Evolutionary conservation across 495 filamentous ascomycete species (phyloP), one percentile per base, ranked within the genome.

Genomic region (Daldinia loculata): DNA sequence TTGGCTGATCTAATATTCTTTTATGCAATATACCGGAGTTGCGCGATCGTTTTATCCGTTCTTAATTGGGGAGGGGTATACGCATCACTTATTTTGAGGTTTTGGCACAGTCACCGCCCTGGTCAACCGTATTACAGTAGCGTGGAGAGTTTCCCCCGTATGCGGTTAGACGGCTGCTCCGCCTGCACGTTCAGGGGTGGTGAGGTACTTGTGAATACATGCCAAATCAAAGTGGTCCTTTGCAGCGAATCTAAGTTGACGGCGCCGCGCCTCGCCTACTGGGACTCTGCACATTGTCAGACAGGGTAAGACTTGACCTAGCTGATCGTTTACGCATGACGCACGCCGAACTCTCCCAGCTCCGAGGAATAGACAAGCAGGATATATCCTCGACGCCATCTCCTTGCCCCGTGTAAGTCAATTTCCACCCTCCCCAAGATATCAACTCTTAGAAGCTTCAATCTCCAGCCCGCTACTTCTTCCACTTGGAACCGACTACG

Each of bases 111-210:
- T n/a, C n/a, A n/a, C n/a, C n/a, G n/a, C n/a, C n/a, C n/a, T n/a
- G n/a, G n/a, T n/a, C n/a, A n/a, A n/a, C n/a, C n/a, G n/a, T n/a
- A n/a, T n/a, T 62, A 56, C 41, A 41, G 17, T 39, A 51, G 51
- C 32, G 43, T 56, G 26, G 48, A 39, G 57, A 50, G 34, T 51
- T 26, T 12, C 24, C 52, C 55, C 58, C 63, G 51, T 66, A 72
- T 72, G 70, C 51, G 57, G 70, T 69, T 73, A 73, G 70, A 66
- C 65, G 66, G 65, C 61, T 14, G 65, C 56, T 73, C 65, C 61
- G 66, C 65, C 70, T 69, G 70, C 70, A 73, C 41, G 51, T 66
- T 27, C 70, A 73, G 61, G 70, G 70, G 55, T 73, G 34, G 24
- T 19, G 15, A 63, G 65, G 70, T 69, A 69, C 66, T 66, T 69